These are phyloP conservation scores for Scedosporium minutisporum DNA, from an alignment of 2,329 filamentous ascomycete genomes.

Conservation along the genomic window DNA sequence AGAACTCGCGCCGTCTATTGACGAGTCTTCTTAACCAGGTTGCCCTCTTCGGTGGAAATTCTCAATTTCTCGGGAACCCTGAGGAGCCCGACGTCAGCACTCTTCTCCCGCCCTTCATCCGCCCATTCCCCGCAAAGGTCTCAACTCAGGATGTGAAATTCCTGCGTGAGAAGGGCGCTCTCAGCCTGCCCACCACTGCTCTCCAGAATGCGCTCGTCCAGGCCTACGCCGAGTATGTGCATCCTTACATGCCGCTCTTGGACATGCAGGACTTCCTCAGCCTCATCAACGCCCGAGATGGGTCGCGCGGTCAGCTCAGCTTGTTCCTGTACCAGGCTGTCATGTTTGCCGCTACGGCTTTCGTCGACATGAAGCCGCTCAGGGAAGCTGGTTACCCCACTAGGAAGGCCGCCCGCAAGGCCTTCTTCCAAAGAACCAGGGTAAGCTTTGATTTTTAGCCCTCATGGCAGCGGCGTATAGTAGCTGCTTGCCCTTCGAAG, in stretches of 20 bases:
- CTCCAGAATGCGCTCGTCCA: constrained; percentile 75
- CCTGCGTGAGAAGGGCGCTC: constrained; percentile 72
- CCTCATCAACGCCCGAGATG: constrained; percentile 57
- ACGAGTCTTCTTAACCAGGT: constrained; percentile 5
- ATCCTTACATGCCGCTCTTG: constrained; percentile 87
- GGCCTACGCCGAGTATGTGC: constrained; percentile 79
- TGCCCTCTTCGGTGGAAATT: constrained; percentile 4
- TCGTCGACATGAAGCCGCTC: constrained; percentile 71
- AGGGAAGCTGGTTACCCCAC: constrained; percentile 67
- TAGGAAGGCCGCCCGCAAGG: constrained; percentile 73
- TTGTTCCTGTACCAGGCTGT: constrained; percentile 85
- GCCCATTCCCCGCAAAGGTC: constrained; percentile 67
- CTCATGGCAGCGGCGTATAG: background rate
- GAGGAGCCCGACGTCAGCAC: constrained; percentile 31
- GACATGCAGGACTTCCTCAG: constrained; percentile 54
- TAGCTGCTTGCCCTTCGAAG: background rate
- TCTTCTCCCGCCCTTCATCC: constrained; percentile 60
- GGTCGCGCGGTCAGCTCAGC: constrained; percentile 63
- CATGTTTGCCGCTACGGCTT: constrained; percentile 88
- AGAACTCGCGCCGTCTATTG: constrained; percentile 2
- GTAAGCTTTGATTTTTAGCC: constrained; percentile 37
- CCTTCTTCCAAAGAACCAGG: constrained; percentile 81
- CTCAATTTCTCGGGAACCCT: constrained; percentile 35
- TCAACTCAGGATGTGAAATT: constrained; percentile 75
- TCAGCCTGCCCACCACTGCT: constrained; percentile 59